Evolutionary conservation across 1,284 basidiomycete genomes (phyloP).

Genomic region (Mycena sp.): DNA sequence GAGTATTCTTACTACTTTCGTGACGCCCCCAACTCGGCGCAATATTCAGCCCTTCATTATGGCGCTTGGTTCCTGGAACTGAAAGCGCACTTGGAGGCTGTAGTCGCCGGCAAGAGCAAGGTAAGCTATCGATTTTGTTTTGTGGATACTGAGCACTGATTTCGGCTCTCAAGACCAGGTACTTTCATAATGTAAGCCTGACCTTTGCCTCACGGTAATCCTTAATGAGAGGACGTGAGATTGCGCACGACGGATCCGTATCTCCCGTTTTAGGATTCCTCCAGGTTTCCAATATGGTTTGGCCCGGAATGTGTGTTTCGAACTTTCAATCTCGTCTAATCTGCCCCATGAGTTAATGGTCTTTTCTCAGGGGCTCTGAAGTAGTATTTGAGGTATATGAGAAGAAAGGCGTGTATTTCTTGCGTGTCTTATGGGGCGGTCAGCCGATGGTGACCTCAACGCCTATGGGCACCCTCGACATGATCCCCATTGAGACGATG

Average conservation of each 20-base stretch:
- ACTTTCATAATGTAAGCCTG: conserved; percentile 51
- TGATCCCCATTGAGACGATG: conserved; percentile 52
- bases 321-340: not conserved
- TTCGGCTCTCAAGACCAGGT: conserved; percentile 44
- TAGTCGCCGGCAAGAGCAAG: conserved; percentile 45
- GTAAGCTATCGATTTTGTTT: conserved; percentile 18
- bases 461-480: conserved; percentile 52
- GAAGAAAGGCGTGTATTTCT: conserved; percentile 39
- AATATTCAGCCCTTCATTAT: conserved; percentile 51
- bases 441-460: conserved; percentile 56
- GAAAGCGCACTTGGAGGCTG: conserved; percentile 47
- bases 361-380: conserved; percentile 48
- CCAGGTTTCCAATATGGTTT: conserved; percentile 56
- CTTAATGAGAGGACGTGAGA: not conserved
- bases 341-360: not conserved
- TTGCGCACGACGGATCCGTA: conserved; percentile 54
- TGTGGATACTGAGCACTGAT: not conserved
- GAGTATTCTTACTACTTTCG: conserved; percentile 57
- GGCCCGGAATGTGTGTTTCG: conserved; percentile 55
- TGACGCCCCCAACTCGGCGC: conserved; percentile 50
- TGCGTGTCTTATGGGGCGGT: conserved; percentile 59
- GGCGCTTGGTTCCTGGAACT: conserved; percentile 56
- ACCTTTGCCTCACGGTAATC: not conserved
- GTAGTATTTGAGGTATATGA: conserved; percentile 56
- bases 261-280: conserved; percentile 55